Evolutionary conservation across 768 basidiomycete species (phyloP), one percentile per base, ranked within the genome.

Genomic region (Tricholoma flavovirens): DNA sequence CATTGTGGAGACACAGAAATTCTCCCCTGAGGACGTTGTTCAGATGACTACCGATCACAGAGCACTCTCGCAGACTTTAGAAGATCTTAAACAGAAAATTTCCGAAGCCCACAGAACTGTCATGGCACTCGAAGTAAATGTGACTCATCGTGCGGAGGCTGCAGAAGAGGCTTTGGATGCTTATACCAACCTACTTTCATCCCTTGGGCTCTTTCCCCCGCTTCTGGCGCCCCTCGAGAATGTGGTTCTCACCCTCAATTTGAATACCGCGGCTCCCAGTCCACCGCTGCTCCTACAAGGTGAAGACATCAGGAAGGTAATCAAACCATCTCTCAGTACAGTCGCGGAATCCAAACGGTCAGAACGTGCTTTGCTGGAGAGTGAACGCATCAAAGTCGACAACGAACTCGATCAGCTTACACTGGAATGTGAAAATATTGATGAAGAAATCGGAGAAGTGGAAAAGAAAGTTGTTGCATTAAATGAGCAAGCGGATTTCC

Each of bases 1-100:
- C 0, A 79, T 86, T 2, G 90, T 98, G 26, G 86, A 86, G 64
- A 82, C 75, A 30, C 97, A 99, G 69, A 95, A 97, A 65, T 79
- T 99, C 43, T 83, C 90, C 1, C 88, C 90, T 0, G 92, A 95
- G 69, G 95, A 99, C 70, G 93, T 97, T 40, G 72, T 82, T 53
- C 85, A 85, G 35, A 95, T 99, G 91, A 94, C 88, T 63, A 84
- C 84, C 4, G 94, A 98, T 60, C 88, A 93, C 56, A 90, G 94
- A 62, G 83, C 77, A 24, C 77, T 96, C 33, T 75, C 82, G 4
- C 81, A 84, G 51, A 88, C 81, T 61, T 71, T 93, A 53, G 85
- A 88, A 59, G 89, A 90, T 58, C 81, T 94, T 54, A 87, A 83
- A 60, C 75, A 82, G 58, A 93, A 88, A 65, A 82, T 91, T 7